Evolutionary conservation across 139 green algal species (phyloP), one percentile per base, ranked within the genome.

Genomic region (Tetradesmus obliquus): DNA sequence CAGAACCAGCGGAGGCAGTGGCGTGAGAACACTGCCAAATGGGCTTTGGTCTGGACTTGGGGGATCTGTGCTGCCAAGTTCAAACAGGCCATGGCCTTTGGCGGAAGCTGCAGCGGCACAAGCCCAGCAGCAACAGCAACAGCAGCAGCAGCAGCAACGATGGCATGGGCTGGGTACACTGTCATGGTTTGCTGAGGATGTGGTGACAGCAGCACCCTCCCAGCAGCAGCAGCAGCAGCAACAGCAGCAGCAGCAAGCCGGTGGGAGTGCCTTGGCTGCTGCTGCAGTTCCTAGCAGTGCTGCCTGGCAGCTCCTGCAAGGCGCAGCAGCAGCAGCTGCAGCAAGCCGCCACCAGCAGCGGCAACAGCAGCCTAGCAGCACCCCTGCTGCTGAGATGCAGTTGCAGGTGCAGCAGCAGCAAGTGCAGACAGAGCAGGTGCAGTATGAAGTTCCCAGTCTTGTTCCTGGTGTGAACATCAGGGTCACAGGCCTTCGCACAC

Each of bases 111-210:
- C 86, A 57, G 53, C 51, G 54, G 71, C 86, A 84, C 1, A 10
- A 74, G 69, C 0, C 32, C 85, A 83, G 71, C 71, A 72, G 71
- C 58, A 81, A 58, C 84, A 89, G 84, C 83, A 89, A n/a, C 72
- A 51, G 72, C 80, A 85, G 80, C 45, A 24, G 51, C 79, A 85
- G 80, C 80, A 85, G 80, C 80, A 85, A 51, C 80, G 5, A 10
- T 90, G 69, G 69, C 86, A 84, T 90, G 86, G 86, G 7, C 60
- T 90, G 19, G 71, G 71, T 2, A 90, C 69, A 3, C 69, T 90
- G 17, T 83, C 55, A 5, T 86, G 76, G 76, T 60, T 86, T 62
- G 88, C 88, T 53, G 20, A 51, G 22, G 55, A 86, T 71, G 71
- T 57, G 10, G n/a, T 89, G 15, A 3, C 45, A 17, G 3, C 76